phyloP scores from a whole-genome alignment of 2,329 filamentous ascomycete species.

The Colletotrichum eremochloae region DNA sequence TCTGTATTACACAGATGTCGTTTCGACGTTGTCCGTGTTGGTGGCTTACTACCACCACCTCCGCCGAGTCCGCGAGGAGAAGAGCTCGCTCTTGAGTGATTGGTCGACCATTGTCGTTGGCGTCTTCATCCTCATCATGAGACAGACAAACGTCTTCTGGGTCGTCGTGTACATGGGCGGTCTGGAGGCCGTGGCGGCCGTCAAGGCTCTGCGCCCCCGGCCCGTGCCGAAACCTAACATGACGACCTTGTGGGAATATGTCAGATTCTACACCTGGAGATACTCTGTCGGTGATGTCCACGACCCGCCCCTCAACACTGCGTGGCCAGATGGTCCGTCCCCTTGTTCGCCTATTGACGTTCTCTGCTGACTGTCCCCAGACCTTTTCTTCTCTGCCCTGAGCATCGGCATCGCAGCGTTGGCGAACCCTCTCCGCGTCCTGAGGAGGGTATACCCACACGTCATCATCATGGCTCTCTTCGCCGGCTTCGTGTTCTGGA shows the following conservation, averaged over 20 bases:
- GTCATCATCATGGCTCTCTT: conserved; percentile 77
- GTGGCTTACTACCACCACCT: conserved; percentile 73
- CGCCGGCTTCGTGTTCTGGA: conserved; percentile 82
- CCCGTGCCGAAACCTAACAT: conserved; percentile 49
- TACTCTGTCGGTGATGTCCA: conserved; percentile 68
- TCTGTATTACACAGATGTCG: conserved; percentile 94
- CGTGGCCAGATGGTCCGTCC: conserved; percentile 65
- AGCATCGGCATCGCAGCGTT: conserved; percentile 74
- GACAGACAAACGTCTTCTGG: conserved; percentile 99
- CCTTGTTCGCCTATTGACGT: background rate
- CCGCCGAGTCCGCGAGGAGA: conserved; percentile 54
- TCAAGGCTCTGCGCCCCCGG: conserved; percentile 59
- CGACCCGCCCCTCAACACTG: conserved; percentile 62
- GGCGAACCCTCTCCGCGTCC: conserved; percentile 60
- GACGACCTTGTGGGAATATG: conserved; percentile 50
- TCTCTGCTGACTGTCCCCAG: conserved; percentile 51
- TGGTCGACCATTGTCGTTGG: conserved; percentile 68
- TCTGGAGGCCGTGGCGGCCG: conserved; percentile 65
- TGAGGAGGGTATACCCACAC: conserved; percentile 68
- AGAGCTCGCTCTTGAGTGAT: conserved; percentile 54
- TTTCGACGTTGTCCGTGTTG: conserved; percentile 83
- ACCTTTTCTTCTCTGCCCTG: conserved; percentile 68
- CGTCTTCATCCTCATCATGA: conserved; percentile 77
- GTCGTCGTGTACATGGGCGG: conserved; percentile 82
- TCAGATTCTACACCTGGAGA: conserved; percentile 56